phyloP scores from a whole-genome alignment of 805 yeast genomes.

The Metschnikowia bowlesiae region DNA sequence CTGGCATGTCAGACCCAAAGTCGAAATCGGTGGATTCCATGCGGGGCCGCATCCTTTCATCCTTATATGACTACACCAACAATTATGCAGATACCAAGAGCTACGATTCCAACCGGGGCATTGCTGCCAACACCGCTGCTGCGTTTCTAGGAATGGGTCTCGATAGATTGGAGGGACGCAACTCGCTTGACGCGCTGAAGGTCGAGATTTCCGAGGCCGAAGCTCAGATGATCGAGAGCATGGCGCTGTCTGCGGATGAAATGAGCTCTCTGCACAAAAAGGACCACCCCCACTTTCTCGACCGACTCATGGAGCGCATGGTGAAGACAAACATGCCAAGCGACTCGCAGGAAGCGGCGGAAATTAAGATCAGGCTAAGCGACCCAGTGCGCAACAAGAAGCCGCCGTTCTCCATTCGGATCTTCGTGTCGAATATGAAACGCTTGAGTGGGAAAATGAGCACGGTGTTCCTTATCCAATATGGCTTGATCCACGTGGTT shows the following conservation, averaged over 20 bases:
- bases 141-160: slow-evolving; percentile 30
- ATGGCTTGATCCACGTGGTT: slow-evolving; percentile 52
- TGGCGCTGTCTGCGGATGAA: slow-evolving; percentile 30
- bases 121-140: slow-evolving; percentile 38
- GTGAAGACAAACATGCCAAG: slow-evolving; percentile 47
- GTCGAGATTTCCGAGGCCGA: slow-evolving; percentile 25
- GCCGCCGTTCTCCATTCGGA: slow-evolving; percentile 55
- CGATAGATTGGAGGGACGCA: slow-evolving; percentile 15
- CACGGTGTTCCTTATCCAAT: slow-evolving; percentile 55
- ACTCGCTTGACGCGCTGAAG: background rate
- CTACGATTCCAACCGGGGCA: slow-evolving; percentile 25
- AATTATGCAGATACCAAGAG: slow-evolving; percentile 23
- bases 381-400: slow-evolving; percentile 43
- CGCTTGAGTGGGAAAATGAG: slow-evolving; percentile 54
- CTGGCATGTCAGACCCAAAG: slow-evolving; percentile 5
- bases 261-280: slow-evolving; percentile 8
- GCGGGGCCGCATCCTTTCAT: slow-evolving; percentile 13
- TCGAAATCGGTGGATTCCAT: slow-evolving; percentile 4
- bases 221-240: slow-evolving; percentile 21
- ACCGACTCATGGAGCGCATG: slow-evolving; percentile 51
- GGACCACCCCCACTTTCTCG: slow-evolving; percentile 48
- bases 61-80: slow-evolving; percentile 23
- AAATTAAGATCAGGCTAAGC: slow-evolving; percentile 36
- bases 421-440: slow-evolving; percentile 54
- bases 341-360: slow-evolving; percentile 45